Evolutionary conservation across 1,284 basidiomycete species (phyloP), one percentile per base, ranked within the genome.

Genomic region (Boletus hoseneyae): DNA sequence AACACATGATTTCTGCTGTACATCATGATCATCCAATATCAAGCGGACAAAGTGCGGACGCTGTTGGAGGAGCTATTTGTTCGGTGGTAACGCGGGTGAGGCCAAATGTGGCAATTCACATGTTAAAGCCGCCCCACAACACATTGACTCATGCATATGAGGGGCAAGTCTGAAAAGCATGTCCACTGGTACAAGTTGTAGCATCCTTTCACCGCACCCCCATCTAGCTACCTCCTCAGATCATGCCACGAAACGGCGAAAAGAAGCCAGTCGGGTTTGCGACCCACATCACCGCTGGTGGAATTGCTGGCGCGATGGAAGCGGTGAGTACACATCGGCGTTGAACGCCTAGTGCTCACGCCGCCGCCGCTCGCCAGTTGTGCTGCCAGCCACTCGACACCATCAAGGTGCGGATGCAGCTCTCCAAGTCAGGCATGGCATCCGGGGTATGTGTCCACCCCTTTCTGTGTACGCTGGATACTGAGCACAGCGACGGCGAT

Each of bases 321-420:
- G 93, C 93, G 51, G 87, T 90, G 55, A 70, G 85, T 80, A 13
- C 37, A 19, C 32, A 16, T 30, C 41, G 11, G 44, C 29, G 18
- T 12, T 1, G 8, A 21, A 44, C 4, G 18, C 3, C 2, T 10
- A 10, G 3, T 16, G 23, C 53, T 55, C 44, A 56, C 45, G 10
- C 35, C 34, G 16, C n/a, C 6, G 23, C 5, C 6, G 23, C 34
- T 12, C 16, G 18, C 45, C 33, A 90, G 88, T 67, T 90, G 57
- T 78, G 71, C 63, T 92, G 87, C 66, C 87, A 90, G 64, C 90
- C 92, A 4, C 80, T 97, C 41, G 96, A 97, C 70, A 97, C 95
- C 27, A 97, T 97, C 79, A 97, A 97, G 78, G 95, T 95, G 59
- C 90, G 95, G 45, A 98, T 98, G 95, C 95, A 98, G 74, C 85